Percentiles rank a stretch among this genome's conserved stretches.
Conservation (phyloP, 345 rosid species). For the Euphorbia pulcherrima region DNA sequence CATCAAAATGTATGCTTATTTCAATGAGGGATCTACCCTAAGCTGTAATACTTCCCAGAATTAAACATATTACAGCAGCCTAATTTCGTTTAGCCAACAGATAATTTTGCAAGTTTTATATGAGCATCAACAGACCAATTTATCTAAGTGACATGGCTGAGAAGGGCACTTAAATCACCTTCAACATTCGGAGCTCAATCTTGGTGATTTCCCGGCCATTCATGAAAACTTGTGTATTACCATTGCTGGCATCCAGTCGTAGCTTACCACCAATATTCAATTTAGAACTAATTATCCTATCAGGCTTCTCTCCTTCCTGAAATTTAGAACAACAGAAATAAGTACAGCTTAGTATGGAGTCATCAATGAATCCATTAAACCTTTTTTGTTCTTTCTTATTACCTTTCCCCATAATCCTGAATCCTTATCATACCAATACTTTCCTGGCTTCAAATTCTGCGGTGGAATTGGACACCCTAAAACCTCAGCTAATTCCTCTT, state of each 20-base stretch:
- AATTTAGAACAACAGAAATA: slow-evolving; percentile 10
- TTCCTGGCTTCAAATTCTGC: slow-evolving; percentile 81
- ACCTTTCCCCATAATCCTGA: slow-evolving; percentile 94
- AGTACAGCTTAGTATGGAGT: background rate
- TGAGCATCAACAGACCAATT: background rate
- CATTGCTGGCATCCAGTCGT: slow-evolving; percentile 49
- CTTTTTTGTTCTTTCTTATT: slow-evolving; percentile 2
- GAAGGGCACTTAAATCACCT: slow-evolving; percentile 25
- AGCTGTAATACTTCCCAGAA: background rate
- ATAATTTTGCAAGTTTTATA: too few species aligned
- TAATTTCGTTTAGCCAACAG: background rate
- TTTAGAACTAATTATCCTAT: slow-evolving; percentile 52
- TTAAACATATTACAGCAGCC: background rate
- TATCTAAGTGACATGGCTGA: background rate
- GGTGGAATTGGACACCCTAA: slow-evolving; percentile 48
- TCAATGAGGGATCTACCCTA: background rate
- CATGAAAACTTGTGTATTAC: slow-evolving; percentile 51
- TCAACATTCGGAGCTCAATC: slow-evolving; percentile 42
- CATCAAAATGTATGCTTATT: background rate
- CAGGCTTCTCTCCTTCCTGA: slow-evolving; percentile 69
- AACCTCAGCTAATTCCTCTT: slow-evolving; percentile 47
- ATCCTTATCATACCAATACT: slow-evolving; percentile 97
- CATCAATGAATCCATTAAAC: background rate
- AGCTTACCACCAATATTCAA: slow-evolving; percentile 54
- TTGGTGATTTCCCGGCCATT: slow-evolving; percentile 68